Evolutionary conservation across 306 rosid species (phyloP).

Genomic region (Lathyrus sativus): DNA sequence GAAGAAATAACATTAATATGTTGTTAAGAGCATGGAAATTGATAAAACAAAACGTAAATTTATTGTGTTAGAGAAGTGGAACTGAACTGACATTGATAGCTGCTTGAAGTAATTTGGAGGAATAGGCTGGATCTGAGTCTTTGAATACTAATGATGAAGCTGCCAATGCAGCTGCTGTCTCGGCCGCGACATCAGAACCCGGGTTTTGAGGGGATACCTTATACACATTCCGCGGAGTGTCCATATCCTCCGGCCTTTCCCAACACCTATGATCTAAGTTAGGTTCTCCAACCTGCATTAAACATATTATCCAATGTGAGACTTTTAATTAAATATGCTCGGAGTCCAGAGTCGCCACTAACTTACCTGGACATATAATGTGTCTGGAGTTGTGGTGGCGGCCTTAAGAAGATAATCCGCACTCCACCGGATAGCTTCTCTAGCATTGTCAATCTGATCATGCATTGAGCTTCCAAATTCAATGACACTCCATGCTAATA

Average conservation of each 20-base stretch:
- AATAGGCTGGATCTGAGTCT: constrained; percentile 66
- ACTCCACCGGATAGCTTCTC: constrained; percentile 73
- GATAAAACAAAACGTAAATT: constrained; percentile 19
- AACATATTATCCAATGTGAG: neutral
- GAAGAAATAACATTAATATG: constrained; percentile 1
- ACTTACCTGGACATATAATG: constrained; percentile 87
- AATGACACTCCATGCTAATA: constrained; percentile 86
- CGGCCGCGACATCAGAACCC: constrained; percentile 91
- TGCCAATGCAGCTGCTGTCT: constrained; percentile 87
- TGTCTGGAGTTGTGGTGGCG: constrained; percentile 63
- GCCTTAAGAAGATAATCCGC: constrained; percentile 84
- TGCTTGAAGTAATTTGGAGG: constrained; percentile 65
- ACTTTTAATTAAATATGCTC: no score
- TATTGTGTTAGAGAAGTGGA: neutral
- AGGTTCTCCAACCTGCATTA: constrained; percentile 76
- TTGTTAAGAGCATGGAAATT: neutral
- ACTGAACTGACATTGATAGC: constrained; percentile 50
- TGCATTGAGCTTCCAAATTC: constrained; percentile 82
- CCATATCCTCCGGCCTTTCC: constrained; percentile 98
- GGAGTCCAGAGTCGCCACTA: no score
- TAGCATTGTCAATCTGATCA: constrained; percentile 61
- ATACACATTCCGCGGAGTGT: constrained; percentile 74
- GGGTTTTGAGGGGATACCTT: constrained; percentile 73
- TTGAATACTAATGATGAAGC: constrained; percentile 86
- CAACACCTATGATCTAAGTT: constrained; percentile 79